phyloP scores from a whole-genome alignment of 257 asterid genomes.

The Craterostigma plantagineum region DNA sequence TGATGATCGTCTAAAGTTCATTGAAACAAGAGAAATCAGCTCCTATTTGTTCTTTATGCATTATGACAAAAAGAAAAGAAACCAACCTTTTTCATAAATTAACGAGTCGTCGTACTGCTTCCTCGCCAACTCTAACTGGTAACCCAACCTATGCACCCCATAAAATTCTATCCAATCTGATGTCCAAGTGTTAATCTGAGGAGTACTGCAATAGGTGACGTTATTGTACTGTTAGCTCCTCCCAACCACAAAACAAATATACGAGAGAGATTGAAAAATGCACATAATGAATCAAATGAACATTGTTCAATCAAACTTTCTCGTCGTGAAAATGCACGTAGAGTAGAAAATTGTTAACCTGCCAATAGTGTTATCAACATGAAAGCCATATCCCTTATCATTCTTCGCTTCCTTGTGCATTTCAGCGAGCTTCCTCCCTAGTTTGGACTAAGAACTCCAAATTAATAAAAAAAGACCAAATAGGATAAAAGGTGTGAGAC shows the following conservation, averaged over 20 bases:
- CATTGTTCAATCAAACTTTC: no score
- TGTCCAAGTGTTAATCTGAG: conserved; percentile 87
- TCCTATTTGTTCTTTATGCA: no score
- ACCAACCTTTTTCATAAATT: conserved; percentile 62
- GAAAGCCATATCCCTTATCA: conserved; percentile 68
- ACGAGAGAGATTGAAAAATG: neutral
- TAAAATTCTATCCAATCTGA: conserved; percentile 74
- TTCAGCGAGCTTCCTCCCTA: conserved; percentile 96
- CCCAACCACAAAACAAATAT: neutral
- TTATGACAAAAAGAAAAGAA: no score
- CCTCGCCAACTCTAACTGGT: conserved; percentile 62
- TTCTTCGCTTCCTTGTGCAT: conserved; percentile 84
- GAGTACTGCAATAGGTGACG: conserved; percentile 49
- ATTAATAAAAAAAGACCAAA: conserved; percentile 13
- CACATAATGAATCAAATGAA: no score
- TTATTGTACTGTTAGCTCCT: conserved; percentile 9
- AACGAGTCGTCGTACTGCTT: conserved; percentile 71
- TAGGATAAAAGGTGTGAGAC: neutral
- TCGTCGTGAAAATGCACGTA: no score
- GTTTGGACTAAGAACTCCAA: conserved; percentile 49
- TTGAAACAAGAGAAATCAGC: no score
- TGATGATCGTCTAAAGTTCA: no score
- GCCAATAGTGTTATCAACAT: conserved; percentile 84
- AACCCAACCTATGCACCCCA: conserved; percentile 78
- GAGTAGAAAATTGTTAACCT: no score